phyloP scores from a whole-genome alignment of 2,329 filamentous ascomycete genomes.

The Beauveria medogensis region DNA sequence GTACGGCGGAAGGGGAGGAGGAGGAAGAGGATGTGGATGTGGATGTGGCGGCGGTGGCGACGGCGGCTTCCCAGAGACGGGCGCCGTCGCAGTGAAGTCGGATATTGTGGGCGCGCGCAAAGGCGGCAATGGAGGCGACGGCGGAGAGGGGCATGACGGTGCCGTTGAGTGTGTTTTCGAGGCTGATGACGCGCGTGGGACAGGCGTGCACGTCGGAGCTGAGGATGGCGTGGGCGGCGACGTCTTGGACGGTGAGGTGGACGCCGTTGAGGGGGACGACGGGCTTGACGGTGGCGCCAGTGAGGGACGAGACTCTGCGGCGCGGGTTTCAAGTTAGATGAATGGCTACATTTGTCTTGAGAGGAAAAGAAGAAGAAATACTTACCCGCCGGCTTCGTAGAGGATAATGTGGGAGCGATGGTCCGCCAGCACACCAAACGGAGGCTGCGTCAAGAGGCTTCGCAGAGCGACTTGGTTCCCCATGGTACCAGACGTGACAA shows the following conservation, averaged over 20 bases:
- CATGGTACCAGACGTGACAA: slow-evolving; percentile 89
- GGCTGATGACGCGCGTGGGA: slow-evolving; percentile 70
- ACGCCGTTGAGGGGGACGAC: slow-evolving; percentile 62
- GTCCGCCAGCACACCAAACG: slow-evolving; percentile 74
- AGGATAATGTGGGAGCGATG: slow-evolving; percentile 68
- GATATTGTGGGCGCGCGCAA: slow-evolving; percentile 56
- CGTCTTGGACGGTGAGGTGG: slow-evolving; percentile 69
- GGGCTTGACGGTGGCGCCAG: slow-evolving; percentile 60
- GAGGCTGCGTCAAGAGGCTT: slow-evolving; percentile 68
- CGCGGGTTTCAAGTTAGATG: background rate
- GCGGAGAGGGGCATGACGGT: slow-evolving; percentile 71
- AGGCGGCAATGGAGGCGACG: slow-evolving; percentile 58
- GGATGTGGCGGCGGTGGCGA: slow-evolving; percentile 46
- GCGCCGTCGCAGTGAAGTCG: slow-evolving; percentile 73
- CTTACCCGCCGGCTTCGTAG: slow-evolving; percentile 54
- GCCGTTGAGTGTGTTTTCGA: slow-evolving; percentile 82
- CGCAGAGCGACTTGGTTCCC: slow-evolving; percentile 83
- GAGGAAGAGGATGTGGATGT: no score
- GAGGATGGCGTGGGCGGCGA: slow-evolving; percentile 57
- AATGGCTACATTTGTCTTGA: no score
- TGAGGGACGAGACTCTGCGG: slow-evolving; percentile 58
- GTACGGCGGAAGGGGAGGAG: slow-evolving; percentile 32
- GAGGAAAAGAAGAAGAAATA: background rate
- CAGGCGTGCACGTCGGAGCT: slow-evolving; percentile 67
- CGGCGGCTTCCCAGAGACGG: slow-evolving; percentile 73